Evolutionary conservation across 148 eudicot species (phyloP), one percentile per base, ranked within the genome.

Genomic region (Euryodendron excelsum): DNA sequence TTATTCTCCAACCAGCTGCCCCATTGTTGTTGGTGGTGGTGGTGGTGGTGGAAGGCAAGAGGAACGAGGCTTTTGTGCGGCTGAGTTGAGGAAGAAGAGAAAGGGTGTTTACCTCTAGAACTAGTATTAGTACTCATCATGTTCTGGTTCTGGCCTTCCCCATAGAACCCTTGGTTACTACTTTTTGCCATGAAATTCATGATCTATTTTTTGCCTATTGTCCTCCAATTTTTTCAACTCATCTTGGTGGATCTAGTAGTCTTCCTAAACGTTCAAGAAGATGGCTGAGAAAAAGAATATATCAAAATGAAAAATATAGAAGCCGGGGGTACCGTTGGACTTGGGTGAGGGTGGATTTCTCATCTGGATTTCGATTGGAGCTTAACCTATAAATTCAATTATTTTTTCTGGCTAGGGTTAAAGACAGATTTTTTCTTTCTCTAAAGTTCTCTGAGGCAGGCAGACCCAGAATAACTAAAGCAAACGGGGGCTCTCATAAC

Each of bases 171-270:
- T 77, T 65, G 66, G 30, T 55, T 37, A 14, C 66, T 69, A 44
- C 79, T 27, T 12, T 66, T 63, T n/a, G 59, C 64, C 85, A 73
- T 76, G 70, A 81, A 85, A 76, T 77, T 77, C 77, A 76, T 77
- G 30, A 34, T 80, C 25, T 53, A 14, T 11, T 30, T 14, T 14
- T 21, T n/a, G 2, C 13, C 18, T 33, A 8, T 18, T 18, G 14
- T 13, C 9, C 10, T n/a, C 21, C 23, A 28, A 48, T 18, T 30
- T 47, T n/a, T n/a, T 47, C 21, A 10, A 20, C 44, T 50, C 17
- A 60, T 34, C 21, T 17, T 12, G 3, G 9, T 11, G 37, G 41
- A 31, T 14, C 70, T 44, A 5, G 1, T 37, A 11, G 45, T 31
- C 10, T 20, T 5, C 21, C 45, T 7, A 52, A 17, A 25, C 75